Evolutionary conservation across 495 filamentous ascomycete species (phyloP), one percentile per base, ranked within the genome.

Genomic region (Penicillium odoratum): DNA sequence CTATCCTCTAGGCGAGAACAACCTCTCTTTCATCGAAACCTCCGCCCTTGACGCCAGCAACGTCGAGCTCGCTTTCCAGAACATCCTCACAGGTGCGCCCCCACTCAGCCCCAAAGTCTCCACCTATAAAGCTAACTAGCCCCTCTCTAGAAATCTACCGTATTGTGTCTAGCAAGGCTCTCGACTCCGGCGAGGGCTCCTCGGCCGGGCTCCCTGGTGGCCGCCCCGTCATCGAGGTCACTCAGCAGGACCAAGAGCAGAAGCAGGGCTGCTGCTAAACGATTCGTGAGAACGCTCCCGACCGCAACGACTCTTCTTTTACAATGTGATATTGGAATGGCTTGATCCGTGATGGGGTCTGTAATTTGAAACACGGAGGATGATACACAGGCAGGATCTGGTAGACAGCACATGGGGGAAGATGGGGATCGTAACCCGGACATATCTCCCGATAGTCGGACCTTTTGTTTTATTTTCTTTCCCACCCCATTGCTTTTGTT

Each of bases 21-120:
- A 70, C 57, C 65, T 68, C 43, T 71, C 62, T 40, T 69, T 99
- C 73, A 99, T 99, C 76, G 95, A 99, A 81, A 99, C 95, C 13
- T 99, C 95, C 45, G 95, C 95, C 45, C 87, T 99, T 60, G 95
- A 99, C 69, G 95, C 95, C 61, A 98, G 91, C 81, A 99, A 99
- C 70, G 95, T 99, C 58, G 95, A 99, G 80, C 88, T 99, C 69
- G 94, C 95, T 53, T 99, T 99, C 84, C 94, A 98, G 76, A 98
- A 98, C 73, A 98, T 98, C 71, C 83, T 99, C 70, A 98, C 95
- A 73, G 95, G 94, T 97, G 80, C 47, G 84, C 74, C 40, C 33
- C 45, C 52, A 49, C 48, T 18, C n/a, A 15, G 49, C 42, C 45
- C 45, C n/a, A 53, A 18, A 53, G 18, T 28, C 30, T 9, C 28